Conservation (phyloP, 768 basidiomycete genomes). For the Dendrothele bispora region DNA sequence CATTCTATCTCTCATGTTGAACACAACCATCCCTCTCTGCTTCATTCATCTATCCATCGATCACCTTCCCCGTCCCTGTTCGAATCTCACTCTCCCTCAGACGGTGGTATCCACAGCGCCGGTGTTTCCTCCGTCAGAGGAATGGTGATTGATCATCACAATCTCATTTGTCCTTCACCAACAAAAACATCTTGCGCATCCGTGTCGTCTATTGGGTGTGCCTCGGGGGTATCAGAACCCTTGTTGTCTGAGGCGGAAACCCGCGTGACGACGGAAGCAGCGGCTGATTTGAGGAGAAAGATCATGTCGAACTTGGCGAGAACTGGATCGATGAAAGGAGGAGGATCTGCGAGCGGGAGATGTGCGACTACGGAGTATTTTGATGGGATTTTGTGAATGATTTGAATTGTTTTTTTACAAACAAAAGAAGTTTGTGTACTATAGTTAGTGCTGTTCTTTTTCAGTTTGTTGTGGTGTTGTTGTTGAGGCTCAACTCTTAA, state of each 20-base stretch:
- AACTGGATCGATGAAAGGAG: slow-evolving; percentile 10
- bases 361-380: slow-evolving; percentile 20
- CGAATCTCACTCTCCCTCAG: slow-evolving; percentile 1
- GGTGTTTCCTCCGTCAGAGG: slow-evolving; percentile 8
- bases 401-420: no score
- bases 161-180: neutral
- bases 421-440: no score
- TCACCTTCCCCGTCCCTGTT: slow-evolving; percentile 1
- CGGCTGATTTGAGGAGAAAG: slow-evolving; percentile 31
- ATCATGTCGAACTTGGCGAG: slow-evolving; percentile 34
- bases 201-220: slow-evolving; percentile 1
- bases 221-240: neutral
- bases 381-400: slow-evolving; percentile 17
- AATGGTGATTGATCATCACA: slow-evolving; percentile 9
- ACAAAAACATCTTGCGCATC: slow-evolving; percentile 2
- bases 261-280: neutral
- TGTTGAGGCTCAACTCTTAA: no score
- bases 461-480: no score
- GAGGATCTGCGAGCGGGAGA: slow-evolving; percentile 1
- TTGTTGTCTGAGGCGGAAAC: neutral
- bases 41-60: neutral
- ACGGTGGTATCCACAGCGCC: neutral
- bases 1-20: slow-evolving; percentile 2
- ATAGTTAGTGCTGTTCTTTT: no score
- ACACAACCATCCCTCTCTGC: slow-evolving; percentile 5